Percentiles rank a stretch among this genome's conserved stretches.
Conservation (phyloP, 2,329 filamentous ascomycete genomes). For the Didymella glomerata region DNA sequence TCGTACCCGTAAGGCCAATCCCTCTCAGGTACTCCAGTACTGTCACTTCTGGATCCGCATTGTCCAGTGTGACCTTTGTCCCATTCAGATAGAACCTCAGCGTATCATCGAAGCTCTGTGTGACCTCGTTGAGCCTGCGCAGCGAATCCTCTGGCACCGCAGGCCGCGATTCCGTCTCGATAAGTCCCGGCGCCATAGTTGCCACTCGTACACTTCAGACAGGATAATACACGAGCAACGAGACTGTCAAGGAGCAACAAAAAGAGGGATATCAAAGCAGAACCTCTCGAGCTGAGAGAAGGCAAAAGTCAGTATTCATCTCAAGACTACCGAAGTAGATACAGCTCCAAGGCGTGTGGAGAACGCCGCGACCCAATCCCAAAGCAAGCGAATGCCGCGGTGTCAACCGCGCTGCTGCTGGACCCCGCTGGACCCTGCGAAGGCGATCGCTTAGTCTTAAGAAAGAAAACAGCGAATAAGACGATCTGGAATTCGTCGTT, state of each 20-base stretch:
- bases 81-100: constrained; percentile 95
- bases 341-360: constrained; percentile 20
- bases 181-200: constrained; percentile 66
- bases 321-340: constrained; percentile 8
- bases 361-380: constrained; percentile 16
- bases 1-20: constrained; percentile 93
- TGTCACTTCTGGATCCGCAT: constrained; percentile 89
- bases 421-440: constrained; percentile 11
- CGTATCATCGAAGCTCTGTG: constrained; percentile 82
- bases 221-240: neutral
- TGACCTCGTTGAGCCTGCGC: constrained; percentile 67
- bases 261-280: constrained; percentile 1
- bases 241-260: neutral
- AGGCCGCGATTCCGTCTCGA: constrained; percentile 52
- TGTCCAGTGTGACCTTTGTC: constrained; percentile 84
- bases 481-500: constrained; percentile 22
- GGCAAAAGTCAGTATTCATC: constrained; percentile 16
- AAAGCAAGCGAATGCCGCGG: neutral
- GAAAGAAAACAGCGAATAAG: constrained; percentile 28
- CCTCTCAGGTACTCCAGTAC: constrained; percentile 92
- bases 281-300: neutral
- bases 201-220: neutral
- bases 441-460: constrained; percentile 13
- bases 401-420: constrained; percentile 8
- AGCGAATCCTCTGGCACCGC: constrained; percentile 57